Evolutionary conservation across 2,329 filamentous ascomycete genomes (phyloP), one percentile per base, ranked within the genome.

Genomic region (Penicillium occitanis): DNA sequence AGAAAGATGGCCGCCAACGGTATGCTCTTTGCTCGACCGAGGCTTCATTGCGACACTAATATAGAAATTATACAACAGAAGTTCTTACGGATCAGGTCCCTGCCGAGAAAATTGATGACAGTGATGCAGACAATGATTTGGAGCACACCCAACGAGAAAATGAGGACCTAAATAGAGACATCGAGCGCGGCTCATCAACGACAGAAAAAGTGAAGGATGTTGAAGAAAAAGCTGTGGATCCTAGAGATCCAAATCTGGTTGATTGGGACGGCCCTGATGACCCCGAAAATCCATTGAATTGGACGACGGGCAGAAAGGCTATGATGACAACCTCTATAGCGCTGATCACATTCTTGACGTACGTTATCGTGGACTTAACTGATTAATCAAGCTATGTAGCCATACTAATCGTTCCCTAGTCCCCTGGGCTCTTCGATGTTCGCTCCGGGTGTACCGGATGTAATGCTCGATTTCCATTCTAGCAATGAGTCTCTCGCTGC

Each of bases 211-310:
- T 19, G 4, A 28, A 46, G 11, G 13, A 57, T 13, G 5, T 42
- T 3, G 58, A 60, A 13, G 64, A 59, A 22, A 48, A 53, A 19
- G 40, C 17, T 5, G 2, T 57, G n/a, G 58, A 60, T 28, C 30
- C 59, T 55, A 42, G 48, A 8, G 69, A 86, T 68, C 80, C 82
- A 1, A 82, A 86, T 67, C 75, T 86, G 13, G 83, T 90, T 13
- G 83, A 82, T 66, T 90, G 87, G 85, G 85, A 89, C 69, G 82
- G 84, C 0, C 81, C 83, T 0, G 75, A 85, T 64, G 87, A 88
- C 64, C 83, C 83, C 0, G 75, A 81, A 42, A 87, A 89, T 66
- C 87, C 88, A 0, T 75, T 84, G 68, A 90, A 90, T 72, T 90
- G 87, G 87, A 70, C 80, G 2, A 70, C 70, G 0, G 67, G 66